These are phyloP conservation scores for Paramarasmius palmivorus DNA, from an alignment of 1,284 basidiomycete species.

Conservation along the genomic window DNA sequence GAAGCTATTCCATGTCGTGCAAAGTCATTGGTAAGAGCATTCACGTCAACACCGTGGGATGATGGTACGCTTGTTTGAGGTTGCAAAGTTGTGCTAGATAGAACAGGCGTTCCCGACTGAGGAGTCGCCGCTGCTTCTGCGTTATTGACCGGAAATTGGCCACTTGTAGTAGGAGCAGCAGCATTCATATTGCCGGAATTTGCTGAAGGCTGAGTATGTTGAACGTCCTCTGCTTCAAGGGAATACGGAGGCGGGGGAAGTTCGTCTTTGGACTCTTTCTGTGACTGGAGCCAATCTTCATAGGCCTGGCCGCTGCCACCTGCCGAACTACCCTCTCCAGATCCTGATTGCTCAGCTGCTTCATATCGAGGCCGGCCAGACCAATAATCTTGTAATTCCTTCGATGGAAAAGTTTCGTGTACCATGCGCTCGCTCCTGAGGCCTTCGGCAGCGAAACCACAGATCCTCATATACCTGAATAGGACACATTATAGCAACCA, in stretches of 20 bases:
- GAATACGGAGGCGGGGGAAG: slow-evolving; percentile 69
- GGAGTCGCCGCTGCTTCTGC: background rate
- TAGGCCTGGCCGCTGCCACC: slow-evolving; percentile 35
- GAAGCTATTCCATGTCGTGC: slow-evolving; percentile 29
- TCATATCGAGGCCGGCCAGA: slow-evolving; percentile 60
- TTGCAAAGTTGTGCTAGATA: too few relatives aligned
- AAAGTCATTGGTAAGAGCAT: slow-evolving; percentile 32
- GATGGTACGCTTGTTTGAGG: background rate
- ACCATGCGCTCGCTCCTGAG: slow-evolving; percentile 62
- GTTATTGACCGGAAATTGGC: background rate
- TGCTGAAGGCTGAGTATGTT: slow-evolving; percentile 6
- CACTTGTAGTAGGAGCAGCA: background rate
- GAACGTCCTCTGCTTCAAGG: slow-evolving; percentile 46
- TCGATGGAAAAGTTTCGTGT: slow-evolving; percentile 64
- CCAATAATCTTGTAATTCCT: slow-evolving; percentile 78
- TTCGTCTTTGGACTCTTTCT: slow-evolving; percentile 51
- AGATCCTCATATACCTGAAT: slow-evolving; percentile 73
- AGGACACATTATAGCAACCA: background rate
- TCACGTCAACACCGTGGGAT: slow-evolving; percentile 19
- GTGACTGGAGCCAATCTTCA: slow-evolving; percentile 47
- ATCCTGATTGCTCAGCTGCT: slow-evolving; percentile 30
- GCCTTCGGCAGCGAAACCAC: slow-evolving; percentile 68
- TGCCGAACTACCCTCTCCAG: slow-evolving; percentile 18
- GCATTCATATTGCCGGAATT: background rate
- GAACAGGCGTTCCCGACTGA: background rate